phyloP scores from a whole-genome alignment of 129 eudicot genomes.

The Lactuca sativa region DNA sequence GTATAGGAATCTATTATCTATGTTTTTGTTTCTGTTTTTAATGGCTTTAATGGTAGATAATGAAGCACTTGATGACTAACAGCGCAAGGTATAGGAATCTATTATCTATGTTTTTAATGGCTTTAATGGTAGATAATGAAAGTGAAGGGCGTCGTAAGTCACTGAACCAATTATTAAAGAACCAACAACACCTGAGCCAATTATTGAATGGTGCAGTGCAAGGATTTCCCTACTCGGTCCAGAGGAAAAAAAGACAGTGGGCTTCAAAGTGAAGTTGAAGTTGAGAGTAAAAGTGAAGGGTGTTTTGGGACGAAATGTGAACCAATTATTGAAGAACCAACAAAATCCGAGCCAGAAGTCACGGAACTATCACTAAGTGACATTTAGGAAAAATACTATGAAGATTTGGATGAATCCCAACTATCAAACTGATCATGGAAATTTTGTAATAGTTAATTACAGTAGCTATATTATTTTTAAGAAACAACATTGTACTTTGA shows the following conservation, averaged over 20 bases:
- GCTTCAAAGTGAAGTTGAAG: constrained; percentile 39
- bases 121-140: no score
- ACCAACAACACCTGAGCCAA: no score
- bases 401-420: constrained; percentile 87
- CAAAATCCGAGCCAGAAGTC: constrained; percentile 70
- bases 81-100: no score
- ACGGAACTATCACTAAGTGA: constrained; percentile 50
- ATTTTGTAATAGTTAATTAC: no score
- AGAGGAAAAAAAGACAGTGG: constrained; percentile 68
- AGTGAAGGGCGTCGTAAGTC: no score
- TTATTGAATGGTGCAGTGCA: constrained; percentile 57
- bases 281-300: constrained; percentile 25
- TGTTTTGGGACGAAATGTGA: constrained; percentile 30
- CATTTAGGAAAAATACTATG: constrained; percentile 75
- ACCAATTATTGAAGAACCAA: constrained; percentile 81
- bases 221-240: constrained; percentile 93
- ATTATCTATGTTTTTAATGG: no score
- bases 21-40: no score
- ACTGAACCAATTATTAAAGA: no score
- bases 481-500: no score
- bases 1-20: constrained; percentile 30
- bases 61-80: no score
- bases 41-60: no score
- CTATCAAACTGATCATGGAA: constrained; percentile 61
- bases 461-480: no score